A percentile compares a stretch with the other conserved stretches of the same genome.
Evolutionary conservation across 495 filamentous ascomycete species (phyloP).

Genomic region (Penicillium manginii): DNA sequence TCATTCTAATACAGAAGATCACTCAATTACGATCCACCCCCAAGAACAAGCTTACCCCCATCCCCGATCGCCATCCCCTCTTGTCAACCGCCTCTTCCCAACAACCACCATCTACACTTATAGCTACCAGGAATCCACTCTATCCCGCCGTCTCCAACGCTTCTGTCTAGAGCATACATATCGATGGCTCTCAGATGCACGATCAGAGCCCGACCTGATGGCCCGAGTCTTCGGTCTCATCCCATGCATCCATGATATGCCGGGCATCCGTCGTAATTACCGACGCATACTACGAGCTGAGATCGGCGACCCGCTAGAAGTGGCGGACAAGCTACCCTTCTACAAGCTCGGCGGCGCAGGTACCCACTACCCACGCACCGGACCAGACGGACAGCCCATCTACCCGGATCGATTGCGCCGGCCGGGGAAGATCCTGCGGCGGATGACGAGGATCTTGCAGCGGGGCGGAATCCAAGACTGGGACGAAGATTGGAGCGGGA

Average conservation of each 20-base stretch:
- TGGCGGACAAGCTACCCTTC: constrained; percentile 60
- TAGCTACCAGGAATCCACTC: constrained; percentile 63
- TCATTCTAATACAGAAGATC: not conserved
- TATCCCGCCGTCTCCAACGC: constrained; percentile 72
- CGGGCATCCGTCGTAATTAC: constrained; percentile 52
- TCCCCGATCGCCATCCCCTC: constrained; percentile 24
- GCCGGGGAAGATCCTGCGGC: constrained; percentile 26
- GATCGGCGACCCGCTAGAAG: constrained; percentile 47
- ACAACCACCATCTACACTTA: constrained; percentile 36
- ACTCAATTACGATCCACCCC: not conserved
- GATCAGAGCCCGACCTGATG: constrained; percentile 52
- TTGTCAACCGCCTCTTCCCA: constrained; percentile 31
- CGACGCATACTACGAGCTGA: constrained; percentile 33
- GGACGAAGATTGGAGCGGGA: constrained; percentile 35
- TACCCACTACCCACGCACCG: constrained; percentile 48
- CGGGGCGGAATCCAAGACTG: constrained; percentile 31
- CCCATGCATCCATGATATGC: constrained; percentile 57
- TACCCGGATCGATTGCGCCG: constrained; percentile 28
- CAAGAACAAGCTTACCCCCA: constrained; percentile 3
- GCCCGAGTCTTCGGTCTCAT: constrained; percentile 70
- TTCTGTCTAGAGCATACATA: constrained; percentile 65
- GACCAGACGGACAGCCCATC: constrained; percentile 17
- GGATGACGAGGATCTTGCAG: constrained; percentile 24
- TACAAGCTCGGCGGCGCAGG: constrained; percentile 70
- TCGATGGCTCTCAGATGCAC: constrained; percentile 59